Evolutionary conservation across 208 protist genomes (phyloP).

Genomic region (Wallacemonas sp.): DNA sequence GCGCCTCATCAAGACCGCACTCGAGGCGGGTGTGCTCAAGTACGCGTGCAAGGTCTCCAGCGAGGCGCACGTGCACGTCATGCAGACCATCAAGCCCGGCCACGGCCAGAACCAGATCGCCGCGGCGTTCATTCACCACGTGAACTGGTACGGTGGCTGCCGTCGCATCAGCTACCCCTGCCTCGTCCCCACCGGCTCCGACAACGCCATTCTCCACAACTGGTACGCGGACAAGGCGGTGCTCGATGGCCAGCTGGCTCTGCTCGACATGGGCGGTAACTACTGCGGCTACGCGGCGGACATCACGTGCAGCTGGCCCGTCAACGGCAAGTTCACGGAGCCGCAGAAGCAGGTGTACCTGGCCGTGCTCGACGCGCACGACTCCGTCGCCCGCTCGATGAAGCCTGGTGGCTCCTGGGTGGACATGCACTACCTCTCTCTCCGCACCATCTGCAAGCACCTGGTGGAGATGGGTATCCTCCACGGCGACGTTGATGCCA

Average conservation of each 20-base stretch:
- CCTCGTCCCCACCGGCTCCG: constrained; percentile 93
- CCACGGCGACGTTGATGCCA: constrained; percentile 82
- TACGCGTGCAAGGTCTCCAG: constrained; percentile 88
- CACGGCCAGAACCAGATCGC: constrained; percentile 93
- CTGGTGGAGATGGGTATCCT: constrained; percentile 84
- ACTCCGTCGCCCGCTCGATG: constrained; percentile 83
- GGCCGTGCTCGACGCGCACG: constrained; percentile 92
- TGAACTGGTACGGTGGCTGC: constrained; percentile 89
- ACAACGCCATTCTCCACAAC: constrained; percentile 91
- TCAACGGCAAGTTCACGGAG: constrained; percentile 95
- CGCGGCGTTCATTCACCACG: constrained; percentile 88
- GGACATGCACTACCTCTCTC: constrained; percentile 95
- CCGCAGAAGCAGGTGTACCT: constrained; percentile 95
- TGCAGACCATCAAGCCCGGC: constrained; percentile 88
- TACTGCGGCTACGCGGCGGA: constrained; percentile 96
- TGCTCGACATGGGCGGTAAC: constrained; percentile 97
- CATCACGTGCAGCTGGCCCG: constrained; percentile 97
- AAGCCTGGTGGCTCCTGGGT: constrained; percentile 94
- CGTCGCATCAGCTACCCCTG: constrained; percentile 92
- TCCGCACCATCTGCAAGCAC: constrained; percentile 81
- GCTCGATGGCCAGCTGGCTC: constrained; percentile 88
- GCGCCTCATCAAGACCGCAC: constrained; percentile 85
- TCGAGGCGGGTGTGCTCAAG: constrained; percentile 92
- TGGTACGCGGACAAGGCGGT: constrained; percentile 76
- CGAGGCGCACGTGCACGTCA: constrained; percentile 89